Evolutionary conservation across 2,329 filamentous ascomycete species (phyloP).

Genomic region (Leptographium radiaticola): DNA sequence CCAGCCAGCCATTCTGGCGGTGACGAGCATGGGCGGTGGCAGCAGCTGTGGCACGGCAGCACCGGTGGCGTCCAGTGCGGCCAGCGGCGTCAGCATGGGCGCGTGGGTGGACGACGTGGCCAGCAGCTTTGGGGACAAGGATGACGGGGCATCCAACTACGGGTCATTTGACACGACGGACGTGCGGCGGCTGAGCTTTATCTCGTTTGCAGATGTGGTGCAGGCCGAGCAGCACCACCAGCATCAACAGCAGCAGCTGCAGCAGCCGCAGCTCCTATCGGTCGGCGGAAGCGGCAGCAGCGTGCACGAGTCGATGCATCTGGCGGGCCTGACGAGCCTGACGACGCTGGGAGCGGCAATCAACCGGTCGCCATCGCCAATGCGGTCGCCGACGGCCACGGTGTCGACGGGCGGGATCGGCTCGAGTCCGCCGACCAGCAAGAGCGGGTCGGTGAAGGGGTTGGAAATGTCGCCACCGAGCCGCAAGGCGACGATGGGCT

Average conservation of each 20-base stretch:
- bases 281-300: background rate
- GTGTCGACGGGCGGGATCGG: conserved; percentile 41
- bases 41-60: conserved; percentile 16
- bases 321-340: conserved; percentile 53
- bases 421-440: conserved; percentile 64
- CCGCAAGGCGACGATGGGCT: conserved; percentile 19
- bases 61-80: conserved; percentile 8
- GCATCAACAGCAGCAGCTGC: conserved; percentile 9
- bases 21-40: conserved; percentile 37
- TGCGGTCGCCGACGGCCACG: conserved; percentile 66
- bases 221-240: conserved; percentile 54
- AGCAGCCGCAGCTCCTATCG: background rate
- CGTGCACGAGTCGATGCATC: conserved; percentile 53
- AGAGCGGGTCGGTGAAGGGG: conserved; percentile 60
- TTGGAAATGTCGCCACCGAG: conserved; percentile 58
- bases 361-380: conserved; percentile 66
- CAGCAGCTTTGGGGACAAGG: conserved; percentile 32
- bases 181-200: conserved; percentile 77
- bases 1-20: conserved; percentile 60
- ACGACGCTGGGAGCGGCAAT: conserved; percentile 25
- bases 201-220: conserved; percentile 92
- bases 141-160: conserved; percentile 59
- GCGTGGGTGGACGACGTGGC: conserved; percentile 46
- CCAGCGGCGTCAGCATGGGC: conserved; percentile 12
- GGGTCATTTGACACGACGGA: conserved; percentile 66